Evolutionary conservation across 2,329 filamentous ascomycete species (phyloP), one percentile per base, ranked within the genome.

Genomic region (Clonostachys rosea): DNA sequence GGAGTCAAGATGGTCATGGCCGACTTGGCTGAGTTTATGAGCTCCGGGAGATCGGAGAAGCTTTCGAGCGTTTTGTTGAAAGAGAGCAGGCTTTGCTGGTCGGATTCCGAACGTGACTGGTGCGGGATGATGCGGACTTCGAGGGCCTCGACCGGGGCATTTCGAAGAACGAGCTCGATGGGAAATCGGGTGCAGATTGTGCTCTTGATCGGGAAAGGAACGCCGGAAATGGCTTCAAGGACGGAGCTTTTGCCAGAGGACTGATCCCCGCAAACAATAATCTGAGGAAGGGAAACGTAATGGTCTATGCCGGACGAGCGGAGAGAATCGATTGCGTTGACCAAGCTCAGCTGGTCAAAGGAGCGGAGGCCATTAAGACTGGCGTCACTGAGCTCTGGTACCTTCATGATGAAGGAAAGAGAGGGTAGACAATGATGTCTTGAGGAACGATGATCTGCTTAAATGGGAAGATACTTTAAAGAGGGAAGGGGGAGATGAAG

Each of bases 171-270:
- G 17, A 86, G 63, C 57, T 86, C 79, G 0, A 81, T 86, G 0
- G 81, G 74, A 50, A 86, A 86, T 0, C 78, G 70, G 0, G 83
- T 86, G 59, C 82, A 86, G 0, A 84, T 57, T 36, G 72, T 77
- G 45, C 78, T 76, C 20, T 80, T 78, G 9, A 70, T 66, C 0
- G 81, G 81, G 50, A 87, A 86, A 0, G 73, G 70, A 2, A 86
- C 71, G 3, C 78, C 73, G 0, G 82, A 83, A 40, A 87, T 79
- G 2, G 80, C 82, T 54, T 86, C 80, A 0, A 87, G 71, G 0
- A 86, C 79, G 0, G 81, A 85, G 47, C 78, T 83, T 58, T 87
- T 87, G 5, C 82, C 83, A 1, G 76, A 75, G 17, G 20, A 34
- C 24, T 47, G 45, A 33, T 47, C 45, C 3, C 45, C 45, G 34